Base-by-base conservation (phyloP, 2,329 filamentous ascomycete genomes). In the Fusarium concolor region DNA sequence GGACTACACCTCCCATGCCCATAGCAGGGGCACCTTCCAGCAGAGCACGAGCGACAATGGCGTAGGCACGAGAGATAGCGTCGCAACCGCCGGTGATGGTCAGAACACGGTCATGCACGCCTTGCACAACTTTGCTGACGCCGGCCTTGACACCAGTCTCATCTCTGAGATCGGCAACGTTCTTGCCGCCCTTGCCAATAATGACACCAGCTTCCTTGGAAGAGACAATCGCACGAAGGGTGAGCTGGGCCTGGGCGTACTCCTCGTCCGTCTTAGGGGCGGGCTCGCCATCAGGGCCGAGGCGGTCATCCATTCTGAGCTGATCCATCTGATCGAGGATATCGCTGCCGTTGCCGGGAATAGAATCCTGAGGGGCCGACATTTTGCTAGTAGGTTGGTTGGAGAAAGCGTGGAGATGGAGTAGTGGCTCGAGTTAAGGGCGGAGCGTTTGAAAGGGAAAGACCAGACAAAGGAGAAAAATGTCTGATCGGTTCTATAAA, bases 191-290 rank as follows among this genome's bases (percentile, higher is more conserved):
- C 84, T 99, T 99, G 81, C 96, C 96, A 80, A 99, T 99, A 81
- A 99, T 98, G 75, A 99, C 94, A 77, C 96, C 96, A 62, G 96
- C 96, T 83, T 99, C 96, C 84, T 98, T 98, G 79, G 96, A 97
- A 33, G 96, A 97, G 72, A 99, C 96, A 78, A 99, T 97, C 74
- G 96, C 96, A 79, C 96, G 92, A 68, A 99, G 89, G 65, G 96
- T 99, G 76, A 99, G 86, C 81, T 96, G 92, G 52, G 94, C 90
- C 79, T 94, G 89, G 51, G 93, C 94, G 78, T 99, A 99, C 81
- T 99, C 96, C 79, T 98, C 94, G 74, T 99, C 96, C 61, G 95
- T 97, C 84, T 95, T 96, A 75, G 93, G 95, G 63, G 88, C 87
- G 66, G 88, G 87, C 74, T 95, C 93, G 71, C 92, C 92, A 72